phyloP scores from a whole-genome alignment of 345 rosid genomes.

The Mallotus nudiflorus region DNA sequence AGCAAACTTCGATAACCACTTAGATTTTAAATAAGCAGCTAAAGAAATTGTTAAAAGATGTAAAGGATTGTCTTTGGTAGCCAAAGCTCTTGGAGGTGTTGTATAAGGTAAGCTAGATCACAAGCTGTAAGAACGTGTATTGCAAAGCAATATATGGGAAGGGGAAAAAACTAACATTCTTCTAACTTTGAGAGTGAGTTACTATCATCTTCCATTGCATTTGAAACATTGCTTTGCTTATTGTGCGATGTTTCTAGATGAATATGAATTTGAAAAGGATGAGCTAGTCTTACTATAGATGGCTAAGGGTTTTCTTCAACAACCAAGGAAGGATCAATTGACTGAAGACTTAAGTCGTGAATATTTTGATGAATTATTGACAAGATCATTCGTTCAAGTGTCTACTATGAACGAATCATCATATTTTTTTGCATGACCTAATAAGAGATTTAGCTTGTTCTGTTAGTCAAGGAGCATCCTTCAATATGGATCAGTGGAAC shows the following conservation, averaged over 20 bases:
- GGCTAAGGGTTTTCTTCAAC: constrained; percentile 19
- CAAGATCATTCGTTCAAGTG: constrained; percentile 17
- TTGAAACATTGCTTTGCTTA: too few species aligned
- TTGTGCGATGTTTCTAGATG: too few species aligned
- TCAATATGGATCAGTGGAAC: too few species aligned
- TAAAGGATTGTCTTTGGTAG: constrained; percentile 28
- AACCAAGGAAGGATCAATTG: not conserved
- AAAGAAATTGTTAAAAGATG: too few species aligned
- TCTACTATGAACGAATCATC: not conserved
- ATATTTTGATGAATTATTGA: constrained; percentile 15
- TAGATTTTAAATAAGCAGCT: too few species aligned
- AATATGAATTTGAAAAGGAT: constrained; percentile 20
- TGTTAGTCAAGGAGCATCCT: too few species aligned
- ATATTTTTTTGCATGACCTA: constrained; percentile 22
- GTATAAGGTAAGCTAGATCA: constrained; percentile 5
- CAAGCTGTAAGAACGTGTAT: too few species aligned
- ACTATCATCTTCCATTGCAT: too few species aligned
- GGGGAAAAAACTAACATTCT: too few species aligned
- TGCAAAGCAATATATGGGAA: too few species aligned
- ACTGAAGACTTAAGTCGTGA: constrained; percentile 16
- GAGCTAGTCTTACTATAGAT: constrained; percentile 24
- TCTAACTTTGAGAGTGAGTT: too few species aligned
- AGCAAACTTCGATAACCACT: too few species aligned
- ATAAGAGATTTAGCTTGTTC: constrained; percentile 20
- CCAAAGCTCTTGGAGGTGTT: constrained; percentile 26